Evolutionary conservation across 1,284 basidiomycete genomes (phyloP), one percentile per base, ranked within the genome.

Genomic region (Leucoagaricus sp.): DNA sequence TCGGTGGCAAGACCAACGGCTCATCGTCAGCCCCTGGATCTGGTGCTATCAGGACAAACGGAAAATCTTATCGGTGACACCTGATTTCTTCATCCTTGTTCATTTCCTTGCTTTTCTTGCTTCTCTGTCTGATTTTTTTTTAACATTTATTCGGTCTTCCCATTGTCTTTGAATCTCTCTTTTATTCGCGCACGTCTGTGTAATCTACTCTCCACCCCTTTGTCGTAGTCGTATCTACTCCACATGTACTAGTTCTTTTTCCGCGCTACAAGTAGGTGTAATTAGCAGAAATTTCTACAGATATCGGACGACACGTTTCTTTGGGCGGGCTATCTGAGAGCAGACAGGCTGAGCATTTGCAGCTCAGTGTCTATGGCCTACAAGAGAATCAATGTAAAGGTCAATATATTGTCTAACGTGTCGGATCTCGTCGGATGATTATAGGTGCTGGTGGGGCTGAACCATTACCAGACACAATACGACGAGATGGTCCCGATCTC

Each of bases 31-130:
- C 66, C 45, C 67, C 73, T 23, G 40, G 40, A 23, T 62, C 63
- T 40, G 61, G 74, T 34, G 71, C 77, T 52, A 62, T 67, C 60
- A 77, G 80, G 61, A 72, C 78, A 19, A 82, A 82, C 59, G 80
- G 80, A 46, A 82, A 82, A 68, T 76, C 78, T 33, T 73, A 80
- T 66, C 76, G 80, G 63, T 81, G 70, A 79, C 65, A 60, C 75
- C 75, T 31, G 15, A 34, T 8, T 2, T 36, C 15, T 25, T 42
- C 25, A 31, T 2, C 15, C 45, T n/a, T n/a, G n/a, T 36, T 79
- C 7, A 41, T 47, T 19, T 48, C 23, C 36, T 44, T 25, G 48
- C 58, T 59, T 58, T 58, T 52, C 53, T 63, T 36, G 42, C 46
- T 57, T 46, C 36, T 46, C 49, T 49, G 49, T 44, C 42, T 49